phyloP scores from a whole-genome alignment of 2,329 filamentous ascomycete genomes.

The Claviceps paspali region DNA sequence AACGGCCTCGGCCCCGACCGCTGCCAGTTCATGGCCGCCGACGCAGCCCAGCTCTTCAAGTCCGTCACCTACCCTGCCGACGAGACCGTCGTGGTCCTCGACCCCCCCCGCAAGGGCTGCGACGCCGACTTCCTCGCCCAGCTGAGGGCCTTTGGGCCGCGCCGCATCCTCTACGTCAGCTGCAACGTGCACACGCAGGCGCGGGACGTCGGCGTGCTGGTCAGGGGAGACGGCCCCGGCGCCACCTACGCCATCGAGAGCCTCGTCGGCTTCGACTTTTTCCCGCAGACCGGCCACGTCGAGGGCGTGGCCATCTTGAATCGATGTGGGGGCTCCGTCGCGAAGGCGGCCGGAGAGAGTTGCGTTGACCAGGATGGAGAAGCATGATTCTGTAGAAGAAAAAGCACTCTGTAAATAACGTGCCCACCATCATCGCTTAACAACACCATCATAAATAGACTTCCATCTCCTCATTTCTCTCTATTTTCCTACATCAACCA shows the following conservation, averaged over 20 bases:
- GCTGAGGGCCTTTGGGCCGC: conserved; percentile 61
- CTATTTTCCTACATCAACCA: too few species aligned
- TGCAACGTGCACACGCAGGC: conserved; percentile 98
- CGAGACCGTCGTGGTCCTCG: conserved; percentile 85
- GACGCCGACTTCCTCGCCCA: conserved; percentile 73
- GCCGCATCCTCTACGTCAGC: conserved; percentile 79
- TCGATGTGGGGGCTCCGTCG: too few species aligned
- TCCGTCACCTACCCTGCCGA: conserved; percentile 56
- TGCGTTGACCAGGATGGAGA: too few species aligned
- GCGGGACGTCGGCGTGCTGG: conserved; percentile 75
- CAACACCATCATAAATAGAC: too few species aligned
- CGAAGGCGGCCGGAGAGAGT: too few species aligned
- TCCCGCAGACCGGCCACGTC: conserved; percentile 69
- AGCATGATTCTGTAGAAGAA: too few species aligned
- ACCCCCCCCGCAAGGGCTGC: conserved; percentile 93
- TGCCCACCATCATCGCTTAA: too few species aligned
- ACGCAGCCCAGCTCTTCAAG: conserved; percentile 71
- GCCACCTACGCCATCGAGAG: conserved; percentile 74
- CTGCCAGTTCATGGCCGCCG: conserved; percentile 76
- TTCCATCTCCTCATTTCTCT: too few species aligned
- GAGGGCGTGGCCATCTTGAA: conserved; percentile 53
- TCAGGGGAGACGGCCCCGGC: conserved; percentile 44
- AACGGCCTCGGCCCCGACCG: conserved; percentile 55
- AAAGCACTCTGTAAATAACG: too few species aligned
- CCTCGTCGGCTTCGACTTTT: conserved; percentile 88